Percentiles rank a stretch among this genome's conserved stretches.
Conservation (phyloP, 495 filamentous ascomycete genomes). For the Aspergillus sclerotiicarbonarius region DNA sequence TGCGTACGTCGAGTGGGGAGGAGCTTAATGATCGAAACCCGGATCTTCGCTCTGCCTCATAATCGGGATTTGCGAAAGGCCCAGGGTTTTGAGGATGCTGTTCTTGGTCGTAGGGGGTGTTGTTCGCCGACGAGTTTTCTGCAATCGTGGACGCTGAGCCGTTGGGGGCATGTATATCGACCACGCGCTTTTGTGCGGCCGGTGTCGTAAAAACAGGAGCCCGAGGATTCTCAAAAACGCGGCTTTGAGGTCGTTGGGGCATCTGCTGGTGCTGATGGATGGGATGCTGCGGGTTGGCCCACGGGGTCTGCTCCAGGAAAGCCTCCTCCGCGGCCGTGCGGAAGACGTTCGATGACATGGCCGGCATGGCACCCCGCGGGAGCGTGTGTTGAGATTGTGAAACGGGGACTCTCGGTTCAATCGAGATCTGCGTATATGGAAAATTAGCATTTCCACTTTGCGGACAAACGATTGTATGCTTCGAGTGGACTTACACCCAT, state of each 20-base stretch:
- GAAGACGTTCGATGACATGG: conserved; percentile 38
- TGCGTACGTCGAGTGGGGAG: conserved; percentile 46
- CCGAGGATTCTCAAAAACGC: conserved; percentile 30
- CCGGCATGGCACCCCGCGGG: conserved; percentile 34
- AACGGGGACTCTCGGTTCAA: conserved; percentile 31
- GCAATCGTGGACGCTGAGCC: conserved; percentile 58
- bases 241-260: conserved; percentile 34
- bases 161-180: conserved; percentile 52
- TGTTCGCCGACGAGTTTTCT: conserved; percentile 50
- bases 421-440: conserved; percentile 32
- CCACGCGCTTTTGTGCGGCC: conserved; percentile 50
- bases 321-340: conserved; percentile 70
- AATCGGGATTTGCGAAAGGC: conserved; percentile 35
- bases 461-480: neutral
- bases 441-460: conserved; percentile 11
- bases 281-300: conserved; percentile 86
- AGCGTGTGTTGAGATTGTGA: conserved; percentile 24
- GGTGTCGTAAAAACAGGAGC: conserved; percentile 49
- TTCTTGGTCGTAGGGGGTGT: conserved; percentile 49
- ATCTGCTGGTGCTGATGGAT: conserved; percentile 55
- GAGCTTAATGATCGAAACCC: conserved; percentile 45
- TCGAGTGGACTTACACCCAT: conserved; percentile 72
- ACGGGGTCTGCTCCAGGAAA: conserved; percentile 78
- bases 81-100: conserved; percentile 24
- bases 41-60: conserved; percentile 38